Conservation (phyloP, 495 filamentous ascomycete species). For the Lasiosphaeria miniovina region DNA sequence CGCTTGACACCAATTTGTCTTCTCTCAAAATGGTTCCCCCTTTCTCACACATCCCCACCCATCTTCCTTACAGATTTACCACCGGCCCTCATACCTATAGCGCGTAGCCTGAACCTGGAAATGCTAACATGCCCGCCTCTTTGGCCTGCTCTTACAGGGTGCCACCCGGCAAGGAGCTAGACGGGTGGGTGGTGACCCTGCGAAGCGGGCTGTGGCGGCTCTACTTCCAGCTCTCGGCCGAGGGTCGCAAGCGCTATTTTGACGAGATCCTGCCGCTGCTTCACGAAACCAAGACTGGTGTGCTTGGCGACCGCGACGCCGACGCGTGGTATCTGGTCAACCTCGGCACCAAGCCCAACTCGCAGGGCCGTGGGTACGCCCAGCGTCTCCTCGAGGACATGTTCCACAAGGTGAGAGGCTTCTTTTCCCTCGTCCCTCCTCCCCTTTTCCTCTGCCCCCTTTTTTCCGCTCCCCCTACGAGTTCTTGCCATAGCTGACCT, state of each 20-base stretch:
- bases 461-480: background rate
- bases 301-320: constrained; percentile 61
- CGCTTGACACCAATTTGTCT: too few species aligned
- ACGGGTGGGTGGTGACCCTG: constrained; percentile 65
- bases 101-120: background rate
- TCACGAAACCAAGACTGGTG: constrained; percentile 64
- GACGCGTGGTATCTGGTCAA: constrained; percentile 75
- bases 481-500: too few species aligned
- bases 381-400: constrained; percentile 64
- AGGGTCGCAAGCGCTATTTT: constrained; percentile 71
- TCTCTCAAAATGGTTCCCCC: too few species aligned
- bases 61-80: background rate
- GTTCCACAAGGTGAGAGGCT: constrained; percentile 53
- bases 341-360: constrained; percentile 65
- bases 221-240: constrained; percentile 64
- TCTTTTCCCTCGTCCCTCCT: constrained; percentile 7
- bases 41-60: background rate
- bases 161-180: constrained; percentile 70
- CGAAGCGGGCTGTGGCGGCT: constrained; percentile 71
- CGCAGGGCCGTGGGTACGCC: constrained; percentile 66
- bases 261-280: constrained; percentile 72
- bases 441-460: background rate
- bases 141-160: constrained; percentile 52
- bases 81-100: background rate
- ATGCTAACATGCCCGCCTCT: background rate